Base-by-base conservation (phyloP, 2,329 filamentous ascomycete genomes). In the Phaeosphaeriaceae sp. region DNA sequence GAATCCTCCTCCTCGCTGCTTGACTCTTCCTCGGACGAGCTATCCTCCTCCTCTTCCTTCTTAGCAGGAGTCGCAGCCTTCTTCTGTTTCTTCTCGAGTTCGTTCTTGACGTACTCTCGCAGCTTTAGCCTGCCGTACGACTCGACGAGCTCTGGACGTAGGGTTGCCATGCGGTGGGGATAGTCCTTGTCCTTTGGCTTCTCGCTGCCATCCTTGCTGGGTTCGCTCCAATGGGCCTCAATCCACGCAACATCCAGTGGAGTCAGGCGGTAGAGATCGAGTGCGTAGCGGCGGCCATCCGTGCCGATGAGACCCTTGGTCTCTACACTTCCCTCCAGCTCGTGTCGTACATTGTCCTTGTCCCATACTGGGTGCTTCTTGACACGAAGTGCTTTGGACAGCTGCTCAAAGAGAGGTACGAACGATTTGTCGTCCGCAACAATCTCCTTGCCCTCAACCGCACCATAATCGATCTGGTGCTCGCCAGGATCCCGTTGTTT, bases 321-420 rank as follows among this genome's bases (percentile, higher is more conserved):
- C 80, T 99, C 95, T 15, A 99, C 94, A 71, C 94, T 98, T 43
- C 92, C 93, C 78, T 98, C 94, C 3, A 99, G 85, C 62, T 97
- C 93, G 71, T 97, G 93, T 61, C 91, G 88, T 79, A 93, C 91
- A 67, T 89, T 88, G 69, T 97, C 92, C 84, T 98, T 98, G 79
- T 99, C 95, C 95, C 95, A 99, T 3, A 99, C 96, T 47, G 93
- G 85, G 77, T 99, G 95, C 80, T 91, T 91, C 86, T 98, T 98
- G 59, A 97, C 91, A 67, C 91, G 91, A 71, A 98, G 86, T 2
- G 93, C 88, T 80, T 94, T 93, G 46, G 94, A 97, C 30, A 99
- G 86, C 82, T 96, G 93, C 74, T 92, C 89, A 71, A 99, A 99
- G 10, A 92, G 86, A 26, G 90, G 83, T 0, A 88, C 88, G 71